These are phyloP conservation scores for Colletotrichum tabaci DNA, from an alignment of 2,329 filamentous ascomycete species.

Conservation along the genomic window DNA sequence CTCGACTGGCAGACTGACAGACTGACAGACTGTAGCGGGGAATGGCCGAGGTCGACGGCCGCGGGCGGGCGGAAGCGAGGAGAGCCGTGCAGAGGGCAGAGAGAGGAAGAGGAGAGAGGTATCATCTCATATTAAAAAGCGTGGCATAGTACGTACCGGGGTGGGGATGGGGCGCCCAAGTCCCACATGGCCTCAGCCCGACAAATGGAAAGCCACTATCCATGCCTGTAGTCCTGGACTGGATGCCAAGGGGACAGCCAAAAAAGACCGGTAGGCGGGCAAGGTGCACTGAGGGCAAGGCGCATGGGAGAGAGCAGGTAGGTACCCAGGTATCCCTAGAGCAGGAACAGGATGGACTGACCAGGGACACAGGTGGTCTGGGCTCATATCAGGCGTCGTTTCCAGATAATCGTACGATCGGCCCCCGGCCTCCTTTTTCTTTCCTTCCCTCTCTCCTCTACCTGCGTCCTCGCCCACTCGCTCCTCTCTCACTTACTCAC, in stretches of 20 bases:
- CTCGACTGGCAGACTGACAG: not conserved
- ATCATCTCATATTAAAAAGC: conserved; percentile 5
- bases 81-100: not conserved
- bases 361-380: conserved; percentile 34
- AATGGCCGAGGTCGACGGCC: not conserved
- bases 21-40: not conserved
- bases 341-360: conserved; percentile 3
- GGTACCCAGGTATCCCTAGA: not conserved
- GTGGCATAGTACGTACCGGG: conserved; percentile 5
- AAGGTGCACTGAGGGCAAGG: not conserved
- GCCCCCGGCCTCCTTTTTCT: conserved; percentile 8
- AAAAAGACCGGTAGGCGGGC: not conserved
- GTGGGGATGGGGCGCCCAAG: too few species aligned
- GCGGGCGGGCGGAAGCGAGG: not conserved
- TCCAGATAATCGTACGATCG: conserved; percentile 44
- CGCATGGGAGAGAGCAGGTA: not conserved
- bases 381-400: conserved; percentile 40
- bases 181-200: conserved; percentile 6
- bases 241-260: not conserved
- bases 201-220: not conserved
- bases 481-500: conserved; percentile 28
- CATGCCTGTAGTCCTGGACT: too few species aligned
- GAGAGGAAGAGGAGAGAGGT: not conserved
- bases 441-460: conserved; percentile 24
- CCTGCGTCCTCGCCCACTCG: not conserved